phyloP scores from a whole-genome alignment of 768 basidiomycete species.

The Vararia minispora region DNA sequence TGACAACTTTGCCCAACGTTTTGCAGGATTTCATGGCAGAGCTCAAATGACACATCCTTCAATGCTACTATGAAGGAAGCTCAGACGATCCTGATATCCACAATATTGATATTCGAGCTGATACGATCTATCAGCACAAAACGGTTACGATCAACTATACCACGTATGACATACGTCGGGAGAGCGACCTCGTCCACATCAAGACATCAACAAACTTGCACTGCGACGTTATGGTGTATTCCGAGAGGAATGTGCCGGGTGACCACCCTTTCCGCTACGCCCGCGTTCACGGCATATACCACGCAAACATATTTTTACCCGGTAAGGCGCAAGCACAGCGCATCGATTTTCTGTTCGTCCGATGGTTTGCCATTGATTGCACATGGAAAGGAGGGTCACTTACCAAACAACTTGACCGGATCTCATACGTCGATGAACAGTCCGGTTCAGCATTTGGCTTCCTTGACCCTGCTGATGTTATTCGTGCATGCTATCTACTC shows the following conservation, averaged over 20 bases:
- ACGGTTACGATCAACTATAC: conserved; percentile 15
- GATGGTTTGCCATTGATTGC: conserved; percentile 1
- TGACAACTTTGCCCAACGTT: too few species aligned
- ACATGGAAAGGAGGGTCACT: neutral
- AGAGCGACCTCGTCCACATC: conserved; percentile 13
- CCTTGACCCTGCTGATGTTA: conserved; percentile 29
- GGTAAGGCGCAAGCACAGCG: neutral
- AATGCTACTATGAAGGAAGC: too few species aligned
- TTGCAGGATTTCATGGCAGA: too few species aligned
- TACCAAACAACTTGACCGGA: conserved; percentile 19
- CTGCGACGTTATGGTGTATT: conserved; percentile 16
- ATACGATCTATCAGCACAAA: conserved; percentile 16
- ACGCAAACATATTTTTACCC: neutral
- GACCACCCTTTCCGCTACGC: conserved; percentile 21
- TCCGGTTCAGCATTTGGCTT: conserved; percentile 33
- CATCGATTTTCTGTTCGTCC: conserved; percentile 2
- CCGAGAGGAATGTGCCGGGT: conserved; percentile 7
- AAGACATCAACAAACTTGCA: neutral
- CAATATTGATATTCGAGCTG: conserved; percentile 10
- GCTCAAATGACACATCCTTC: too few species aligned
- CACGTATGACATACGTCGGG: conserved; percentile 15
- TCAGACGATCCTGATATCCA: too few species aligned
- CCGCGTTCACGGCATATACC: conserved; percentile 5
- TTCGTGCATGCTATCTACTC: conserved; percentile 30
- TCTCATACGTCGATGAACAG: conserved; percentile 25